Evolutionary conservation across 2,329 filamentous ascomycete genomes (phyloP).

Genomic region (Cladosporium oxysporum): DNA sequence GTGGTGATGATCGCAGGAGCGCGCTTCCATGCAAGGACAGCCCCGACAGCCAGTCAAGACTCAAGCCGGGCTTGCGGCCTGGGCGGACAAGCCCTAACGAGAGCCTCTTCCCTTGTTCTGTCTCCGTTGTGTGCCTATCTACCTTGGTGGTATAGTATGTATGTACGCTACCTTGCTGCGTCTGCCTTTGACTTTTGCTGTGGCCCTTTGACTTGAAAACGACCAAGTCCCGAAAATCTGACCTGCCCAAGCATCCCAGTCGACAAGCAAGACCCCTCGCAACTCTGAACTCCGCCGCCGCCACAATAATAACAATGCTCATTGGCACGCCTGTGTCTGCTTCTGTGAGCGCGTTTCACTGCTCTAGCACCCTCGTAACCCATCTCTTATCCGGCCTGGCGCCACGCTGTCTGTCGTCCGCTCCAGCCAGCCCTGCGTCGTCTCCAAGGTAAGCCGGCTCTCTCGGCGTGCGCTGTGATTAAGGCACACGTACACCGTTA

Average conservation of each 20-base stretch:
- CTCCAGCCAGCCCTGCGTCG: not conserved
- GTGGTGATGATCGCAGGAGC: constrained; percentile 1
- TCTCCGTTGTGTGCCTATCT: not conserved
- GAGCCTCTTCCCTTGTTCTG: not conserved
- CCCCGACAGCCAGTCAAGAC: not conserved
- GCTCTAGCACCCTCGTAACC: not conserved
- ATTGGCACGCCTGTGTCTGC: not conserved
- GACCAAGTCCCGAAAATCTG: not conserved
- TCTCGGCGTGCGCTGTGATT: not conserved
- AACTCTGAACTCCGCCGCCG: not conserved
- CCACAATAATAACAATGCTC: not conserved
- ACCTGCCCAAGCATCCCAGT: not conserved
- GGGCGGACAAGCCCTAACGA: constrained; percentile 2
- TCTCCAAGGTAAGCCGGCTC: not conserved
- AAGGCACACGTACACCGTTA: not conserved
- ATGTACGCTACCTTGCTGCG: not conserved
- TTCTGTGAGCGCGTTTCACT: not conserved
- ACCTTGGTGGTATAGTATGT: too few relatives aligned
- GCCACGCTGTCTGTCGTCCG: not conserved
- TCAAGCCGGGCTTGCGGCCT: not conserved
- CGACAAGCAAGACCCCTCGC: not conserved
- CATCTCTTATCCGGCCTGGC: not conserved
- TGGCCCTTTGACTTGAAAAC: not conserved
- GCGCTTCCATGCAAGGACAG: not conserved
- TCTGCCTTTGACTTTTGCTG: not conserved